A percentile compares a stretch with the other conserved stretches of the same genome.
Conservation (phyloP, 2,329 filamentous ascomycete species). For the Blumeriella jaapii region DNA sequence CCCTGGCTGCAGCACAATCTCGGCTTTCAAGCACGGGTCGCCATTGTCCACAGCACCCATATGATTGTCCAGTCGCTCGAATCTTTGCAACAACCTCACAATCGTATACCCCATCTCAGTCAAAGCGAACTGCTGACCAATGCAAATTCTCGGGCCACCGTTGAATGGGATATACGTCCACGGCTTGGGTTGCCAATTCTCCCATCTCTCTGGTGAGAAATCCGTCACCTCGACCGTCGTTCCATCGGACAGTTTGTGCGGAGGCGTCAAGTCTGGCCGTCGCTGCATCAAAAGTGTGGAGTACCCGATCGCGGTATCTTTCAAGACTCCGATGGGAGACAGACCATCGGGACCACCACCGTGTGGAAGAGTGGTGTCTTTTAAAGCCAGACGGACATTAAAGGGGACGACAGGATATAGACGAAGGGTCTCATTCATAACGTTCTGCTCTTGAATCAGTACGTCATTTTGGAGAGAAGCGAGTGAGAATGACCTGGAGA, state of each 20-base stretch:
- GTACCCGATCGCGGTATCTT: constrained; percentile 56
- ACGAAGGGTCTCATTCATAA: constrained; percentile 68
- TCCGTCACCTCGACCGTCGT: constrained; percentile 33
- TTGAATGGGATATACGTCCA: constrained; percentile 71
- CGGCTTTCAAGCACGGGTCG: constrained; percentile 41
- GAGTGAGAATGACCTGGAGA: constrained; percentile 33
- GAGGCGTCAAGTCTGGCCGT: constrained; percentile 48
- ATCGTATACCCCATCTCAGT: constrained; percentile 27
- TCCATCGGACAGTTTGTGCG: too few species aligned
- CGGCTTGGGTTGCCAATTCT: constrained; percentile 47
- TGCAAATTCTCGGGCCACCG: constrained; percentile 32
- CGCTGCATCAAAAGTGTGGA: constrained; percentile 64
- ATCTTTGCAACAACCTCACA: constrained; percentile 57
- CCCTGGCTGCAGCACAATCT: constrained; percentile 48
- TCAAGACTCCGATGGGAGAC: constrained; percentile 51
- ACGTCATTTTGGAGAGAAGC: neutral
- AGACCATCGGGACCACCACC: constrained; percentile 55
- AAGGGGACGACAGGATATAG: constrained; percentile 70
- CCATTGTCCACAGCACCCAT: constrained; percentile 45
- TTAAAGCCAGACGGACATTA: constrained; percentile 62
- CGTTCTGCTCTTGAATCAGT: constrained; percentile 37
- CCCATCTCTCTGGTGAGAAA: constrained; percentile 60
- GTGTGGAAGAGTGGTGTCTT: constrained; percentile 62
- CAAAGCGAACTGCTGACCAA: constrained; percentile 30
- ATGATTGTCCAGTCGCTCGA: constrained; percentile 47